phyloP scores from a whole-genome alignment of 768 basidiomycete genomes.

The Auricularia auricula-judae region DNA sequence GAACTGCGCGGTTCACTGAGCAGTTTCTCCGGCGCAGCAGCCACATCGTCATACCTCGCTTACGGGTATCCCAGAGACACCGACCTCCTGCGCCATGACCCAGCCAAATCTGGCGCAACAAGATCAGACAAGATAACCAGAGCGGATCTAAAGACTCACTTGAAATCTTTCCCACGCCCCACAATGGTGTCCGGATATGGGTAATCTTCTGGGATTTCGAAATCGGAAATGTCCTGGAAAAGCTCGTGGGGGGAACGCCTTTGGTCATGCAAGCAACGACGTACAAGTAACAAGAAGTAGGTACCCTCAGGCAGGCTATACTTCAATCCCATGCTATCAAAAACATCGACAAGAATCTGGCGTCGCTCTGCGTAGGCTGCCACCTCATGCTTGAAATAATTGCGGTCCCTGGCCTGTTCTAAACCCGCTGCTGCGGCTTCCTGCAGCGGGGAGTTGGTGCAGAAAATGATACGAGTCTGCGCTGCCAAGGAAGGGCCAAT shows the following conservation, averaged over 20 bases:
- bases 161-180: constrained; percentile 82
- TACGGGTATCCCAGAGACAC: constrained; percentile 88
- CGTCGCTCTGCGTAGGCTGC: constrained; percentile 75
- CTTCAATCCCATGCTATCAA: constrained; percentile 71
- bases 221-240: constrained; percentile 56
- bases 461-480: constrained; percentile 89
- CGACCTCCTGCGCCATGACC: constrained; percentile 86
- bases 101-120: constrained; percentile 33
- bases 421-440: constrained; percentile 88
- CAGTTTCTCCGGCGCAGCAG: neutral
- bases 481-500: constrained; percentile 83
- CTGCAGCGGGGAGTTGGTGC: constrained; percentile 87
- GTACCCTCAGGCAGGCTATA: constrained; percentile 85
- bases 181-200: constrained; percentile 65
- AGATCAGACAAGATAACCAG: neutral
- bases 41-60: constrained; percentile 59
- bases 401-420: constrained; percentile 58
- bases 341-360: constrained; percentile 58
- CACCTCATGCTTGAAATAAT: constrained; percentile 70
- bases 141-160: constrained; percentile 27
- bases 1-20: constrained; percentile 42
- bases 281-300: constrained; percentile 81
- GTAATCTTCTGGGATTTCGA: constrained; percentile 77
- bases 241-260: constrained; percentile 5
- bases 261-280: constrained; percentile 11